These are phyloP conservation scores for Fomitopsis palustris DNA, from an alignment of 1,284 basidiomycete species.

Conservation along the genomic window DNA sequence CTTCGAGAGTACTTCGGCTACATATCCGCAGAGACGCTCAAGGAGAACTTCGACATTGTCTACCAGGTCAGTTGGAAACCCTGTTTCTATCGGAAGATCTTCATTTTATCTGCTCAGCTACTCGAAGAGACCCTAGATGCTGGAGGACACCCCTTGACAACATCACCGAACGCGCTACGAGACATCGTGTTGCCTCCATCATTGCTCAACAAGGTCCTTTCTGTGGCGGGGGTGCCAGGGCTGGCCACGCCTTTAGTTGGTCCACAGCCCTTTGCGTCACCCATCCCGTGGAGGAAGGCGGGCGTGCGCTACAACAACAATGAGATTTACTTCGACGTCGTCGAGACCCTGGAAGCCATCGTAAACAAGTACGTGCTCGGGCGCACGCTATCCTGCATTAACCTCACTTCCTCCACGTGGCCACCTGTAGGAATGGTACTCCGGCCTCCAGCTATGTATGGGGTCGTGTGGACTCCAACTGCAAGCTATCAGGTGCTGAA, in stretches of 20 bases:
- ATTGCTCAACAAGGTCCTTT: conserved; percentile 70
- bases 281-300: conserved; percentile 91
- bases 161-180: conserved; percentile 87
- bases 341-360: conserved; percentile 81
- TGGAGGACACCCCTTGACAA: conserved; percentile 90
- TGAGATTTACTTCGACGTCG: conserved; percentile 92
- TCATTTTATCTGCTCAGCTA: conserved; percentile 46
- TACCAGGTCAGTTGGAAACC: conserved; percentile 67
- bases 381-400: background rate
- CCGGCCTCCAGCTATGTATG: conserved; percentile 71
- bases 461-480: conserved; percentile 82
- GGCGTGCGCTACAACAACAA: conserved; percentile 86
- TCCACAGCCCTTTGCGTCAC: conserved; percentile 81
- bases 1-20: conserved; percentile 86
- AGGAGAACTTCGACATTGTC: conserved; percentile 94
- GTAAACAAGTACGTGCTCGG: conserved; percentile 65
- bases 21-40: conserved; percentile 68
- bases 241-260: conserved; percentile 31
- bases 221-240: conserved; percentile 50
- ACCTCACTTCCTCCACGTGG: background rate
- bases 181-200: conserved; percentile 91
- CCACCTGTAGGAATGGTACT: conserved; percentile 62
- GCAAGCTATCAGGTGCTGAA: conserved; percentile 68
- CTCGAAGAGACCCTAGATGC: conserved; percentile 94
- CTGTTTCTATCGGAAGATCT: background rate